Conservation (phyloP, 1,139 yeast genomes). For the Protomyces arabidopsidicola region DNA sequence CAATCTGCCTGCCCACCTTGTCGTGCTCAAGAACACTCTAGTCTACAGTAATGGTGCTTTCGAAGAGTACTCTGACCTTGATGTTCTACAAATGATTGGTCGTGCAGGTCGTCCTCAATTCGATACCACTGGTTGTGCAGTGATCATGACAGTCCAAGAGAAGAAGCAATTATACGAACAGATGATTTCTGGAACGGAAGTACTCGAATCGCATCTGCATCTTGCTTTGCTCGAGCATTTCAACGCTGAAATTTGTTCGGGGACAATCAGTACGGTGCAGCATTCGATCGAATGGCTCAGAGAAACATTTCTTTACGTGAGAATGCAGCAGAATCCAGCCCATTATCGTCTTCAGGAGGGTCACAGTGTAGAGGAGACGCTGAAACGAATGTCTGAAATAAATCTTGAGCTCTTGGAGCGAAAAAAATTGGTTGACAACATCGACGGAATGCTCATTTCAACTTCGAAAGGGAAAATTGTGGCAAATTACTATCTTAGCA, state of each 20-base stretch:
- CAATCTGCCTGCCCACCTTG: slow-evolving; percentile 59
- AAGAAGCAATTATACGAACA: slow-evolving; percentile 44
- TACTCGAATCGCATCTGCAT: slow-evolving; percentile 51
- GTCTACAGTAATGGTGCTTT: slow-evolving; percentile 48
- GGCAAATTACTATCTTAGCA: slow-evolving; percentile 47
- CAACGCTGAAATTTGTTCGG: slow-evolving; percentile 50
- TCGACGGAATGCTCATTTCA: slow-evolving; percentile 34
- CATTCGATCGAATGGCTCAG: slow-evolving; percentile 51
- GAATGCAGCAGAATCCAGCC: slow-evolving; percentile 44
- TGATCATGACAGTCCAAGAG: slow-evolving; percentile 48
- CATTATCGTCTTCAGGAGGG: slow-evolving; percentile 26
- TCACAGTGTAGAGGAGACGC: slow-evolving; percentile 22
- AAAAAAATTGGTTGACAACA: slow-evolving; percentile 38
- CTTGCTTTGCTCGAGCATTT: slow-evolving; percentile 44
- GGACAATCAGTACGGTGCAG: slow-evolving; percentile 43
- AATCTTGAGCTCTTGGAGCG: slow-evolving; percentile 30
- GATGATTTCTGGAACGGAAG: slow-evolving; percentile 46
- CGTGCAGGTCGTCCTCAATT: slow-evolving; percentile 47
- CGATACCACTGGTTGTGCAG: slow-evolving; percentile 49
- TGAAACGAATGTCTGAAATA: slow-evolving; percentile 29
- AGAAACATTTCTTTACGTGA: slow-evolving; percentile 51
- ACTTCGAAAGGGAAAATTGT: slow-evolving; percentile 47
- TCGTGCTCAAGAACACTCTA: slow-evolving; percentile 56
- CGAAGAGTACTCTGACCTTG: slow-evolving; percentile 54
- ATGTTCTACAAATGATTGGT: slow-evolving; percentile 52